Percentiles rank a stretch among this genome's conserved stretches.
phyloP scores from a whole-genome alignment of 225 moss, liverwort and hornwort genomes.

The Climacium dendroides region DNA sequence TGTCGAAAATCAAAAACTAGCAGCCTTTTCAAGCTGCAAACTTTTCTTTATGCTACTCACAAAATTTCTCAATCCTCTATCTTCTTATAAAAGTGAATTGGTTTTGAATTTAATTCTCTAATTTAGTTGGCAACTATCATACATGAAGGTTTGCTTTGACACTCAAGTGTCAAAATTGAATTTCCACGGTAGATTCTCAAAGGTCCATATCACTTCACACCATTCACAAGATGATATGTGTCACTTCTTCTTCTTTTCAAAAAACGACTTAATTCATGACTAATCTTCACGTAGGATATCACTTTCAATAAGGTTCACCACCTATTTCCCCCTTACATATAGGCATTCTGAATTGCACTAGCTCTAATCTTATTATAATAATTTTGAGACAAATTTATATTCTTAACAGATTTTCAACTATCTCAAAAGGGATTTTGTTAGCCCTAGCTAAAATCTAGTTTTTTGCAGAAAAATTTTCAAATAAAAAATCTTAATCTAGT shows the following conservation, averaged over 20 bases:
- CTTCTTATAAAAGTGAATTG: not conserved
- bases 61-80: not conserved
- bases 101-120: not conserved
- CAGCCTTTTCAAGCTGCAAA: too few species aligned
- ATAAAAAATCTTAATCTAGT: fast-evolving
- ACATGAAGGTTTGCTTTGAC: too few species aligned
- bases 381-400: not conserved
- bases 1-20: too few species aligned
- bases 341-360: not conserved
- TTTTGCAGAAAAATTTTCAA: fast-evolving
- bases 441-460: fast-evolving
- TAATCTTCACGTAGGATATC: too few species aligned
- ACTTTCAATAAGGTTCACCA: not conserved
- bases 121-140: not conserved
- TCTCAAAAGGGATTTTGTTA: not conserved
- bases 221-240: too few species aligned
- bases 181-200: too few species aligned
- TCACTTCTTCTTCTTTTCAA: too few species aligned
- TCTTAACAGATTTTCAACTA: not conserved
- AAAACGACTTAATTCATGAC: too few species aligned
- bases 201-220: too few species aligned
- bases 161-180: too few species aligned
- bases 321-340: fast-evolving
- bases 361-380: fast-evolving
- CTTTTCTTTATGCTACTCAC: too few species aligned